Conservation (phyloP, 768 basidiomycete species). For the Fomitopsis pulvina region DNA sequence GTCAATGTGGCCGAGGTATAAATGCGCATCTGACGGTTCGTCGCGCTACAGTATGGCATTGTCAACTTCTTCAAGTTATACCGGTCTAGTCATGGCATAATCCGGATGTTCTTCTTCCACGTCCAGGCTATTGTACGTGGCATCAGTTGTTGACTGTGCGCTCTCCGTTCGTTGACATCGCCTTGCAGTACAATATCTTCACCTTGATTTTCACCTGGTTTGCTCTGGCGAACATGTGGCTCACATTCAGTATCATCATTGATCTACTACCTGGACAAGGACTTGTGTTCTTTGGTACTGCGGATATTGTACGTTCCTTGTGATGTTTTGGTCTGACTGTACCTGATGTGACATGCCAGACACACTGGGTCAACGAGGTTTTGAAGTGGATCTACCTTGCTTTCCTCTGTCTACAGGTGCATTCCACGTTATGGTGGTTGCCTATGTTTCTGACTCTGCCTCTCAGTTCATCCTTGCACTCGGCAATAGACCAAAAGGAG, state of each 20-base stretch:
- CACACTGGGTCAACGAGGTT: slow-evolving; percentile 79
- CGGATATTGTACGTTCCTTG: slow-evolving; percentile 47
- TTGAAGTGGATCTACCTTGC: slow-evolving; percentile 86
- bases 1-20: slow-evolving; percentile 22
- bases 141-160: neutral
- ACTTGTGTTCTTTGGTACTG: slow-evolving; percentile 66
- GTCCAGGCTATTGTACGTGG: slow-evolving; percentile 76
- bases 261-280: slow-evolving; percentile 59
- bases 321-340: neutral
- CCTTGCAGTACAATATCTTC: slow-evolving; percentile 70
- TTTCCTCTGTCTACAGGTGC: slow-evolving; percentile 72
- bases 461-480: slow-evolving; percentile 63
- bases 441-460: too few species aligned
- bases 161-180: neutral
- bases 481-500: slow-evolving; percentile 86
- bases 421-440: slow-evolving; percentile 7
- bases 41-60: slow-evolving; percentile 63
- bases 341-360: slow-evolving; percentile 35
- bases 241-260: slow-evolving; percentile 95
- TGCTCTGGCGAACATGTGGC: slow-evolving; percentile 85
- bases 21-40: neutral
- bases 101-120: slow-evolving; percentile 97
- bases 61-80: slow-evolving; percentile 91
- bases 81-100: slow-evolving; percentile 75
- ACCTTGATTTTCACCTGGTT: slow-evolving; percentile 91